phyloP scores from a whole-genome alignment of 2,329 filamentous ascomycete species.

The Cladosporium sp. region DNA sequence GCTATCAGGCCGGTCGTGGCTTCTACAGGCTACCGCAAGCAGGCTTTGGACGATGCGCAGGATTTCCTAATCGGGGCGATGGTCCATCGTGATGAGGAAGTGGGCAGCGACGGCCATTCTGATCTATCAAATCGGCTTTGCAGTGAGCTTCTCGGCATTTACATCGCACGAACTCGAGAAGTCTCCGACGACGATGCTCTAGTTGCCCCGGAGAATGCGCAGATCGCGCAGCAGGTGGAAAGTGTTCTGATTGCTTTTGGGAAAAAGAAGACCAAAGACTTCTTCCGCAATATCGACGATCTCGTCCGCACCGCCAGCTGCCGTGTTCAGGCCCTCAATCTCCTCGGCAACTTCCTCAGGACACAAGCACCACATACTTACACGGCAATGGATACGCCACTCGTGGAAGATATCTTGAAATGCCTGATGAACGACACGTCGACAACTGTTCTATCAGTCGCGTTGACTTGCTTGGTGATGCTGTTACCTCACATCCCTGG shows the following conservation, averaged over 20 bases:
- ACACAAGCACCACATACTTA: constrained; percentile 75
- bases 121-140: constrained; percentile 55
- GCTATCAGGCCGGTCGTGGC: constrained; percentile 53
- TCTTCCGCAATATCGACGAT: constrained; percentile 59
- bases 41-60: constrained; percentile 57
- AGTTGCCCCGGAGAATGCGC: constrained; percentile 39
- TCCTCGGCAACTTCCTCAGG: constrained; percentile 67
- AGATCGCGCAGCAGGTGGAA: constrained; percentile 46
- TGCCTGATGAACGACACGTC: constrained; percentile 74
- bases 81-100: constrained; percentile 47
- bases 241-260: constrained; percentile 51
- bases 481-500: constrained; percentile 74
- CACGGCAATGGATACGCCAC: constrained; percentile 62
- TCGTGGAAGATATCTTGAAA: constrained; percentile 65
- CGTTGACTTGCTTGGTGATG: constrained; percentile 71
- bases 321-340: constrained; percentile 57
- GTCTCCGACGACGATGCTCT: constrained; percentile 30
- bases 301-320: constrained; percentile 60
- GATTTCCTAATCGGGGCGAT: constrained; percentile 60
- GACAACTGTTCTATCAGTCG: constrained; percentile 67
- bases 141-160: constrained; percentile 44
- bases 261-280: constrained; percentile 63
- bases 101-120: constrained; percentile 44
- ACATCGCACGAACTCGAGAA: constrained; percentile 37
- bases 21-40: constrained; percentile 55